Evolutionary conservation across 768 basidiomycete genomes (phyloP).

Genomic region (Pleurotus cornucopiae): DNA sequence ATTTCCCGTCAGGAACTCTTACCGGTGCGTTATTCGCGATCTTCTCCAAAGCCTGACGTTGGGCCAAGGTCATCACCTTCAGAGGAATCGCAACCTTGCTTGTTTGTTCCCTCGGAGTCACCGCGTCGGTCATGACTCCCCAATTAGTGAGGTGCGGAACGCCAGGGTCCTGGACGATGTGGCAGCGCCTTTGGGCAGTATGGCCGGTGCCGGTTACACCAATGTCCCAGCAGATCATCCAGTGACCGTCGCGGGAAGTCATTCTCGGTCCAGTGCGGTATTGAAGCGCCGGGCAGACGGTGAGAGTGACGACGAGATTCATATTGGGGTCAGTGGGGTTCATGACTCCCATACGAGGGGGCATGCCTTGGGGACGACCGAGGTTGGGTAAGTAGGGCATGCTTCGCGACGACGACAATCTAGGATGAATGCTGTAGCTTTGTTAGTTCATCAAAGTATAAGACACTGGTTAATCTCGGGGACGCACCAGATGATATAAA

Average conservation of each 20-base stretch:
- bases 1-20: background rate
- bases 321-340: background rate
- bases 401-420: background rate
- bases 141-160: background rate
- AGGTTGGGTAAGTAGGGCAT: background rate
- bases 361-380: background rate
- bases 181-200: background rate
- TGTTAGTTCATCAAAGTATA: no score
- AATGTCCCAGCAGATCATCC: background rate
- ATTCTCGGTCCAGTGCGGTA: background rate
- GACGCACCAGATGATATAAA: no score
- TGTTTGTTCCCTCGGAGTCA: background rate
- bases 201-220: background rate
- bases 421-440: no score
- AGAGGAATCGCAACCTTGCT: background rate
- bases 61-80: background rate
- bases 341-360: background rate
- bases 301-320: background rate
- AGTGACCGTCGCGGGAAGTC: background rate
- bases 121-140: background rate
- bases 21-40: background rate
- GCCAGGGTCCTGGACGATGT: background rate
- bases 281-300: background rate
- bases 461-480: no score
- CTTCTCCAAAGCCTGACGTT: background rate